Conservation (phyloP, 768 basidiomycete genomes). For the Gymnopilus dilepis region DNA sequence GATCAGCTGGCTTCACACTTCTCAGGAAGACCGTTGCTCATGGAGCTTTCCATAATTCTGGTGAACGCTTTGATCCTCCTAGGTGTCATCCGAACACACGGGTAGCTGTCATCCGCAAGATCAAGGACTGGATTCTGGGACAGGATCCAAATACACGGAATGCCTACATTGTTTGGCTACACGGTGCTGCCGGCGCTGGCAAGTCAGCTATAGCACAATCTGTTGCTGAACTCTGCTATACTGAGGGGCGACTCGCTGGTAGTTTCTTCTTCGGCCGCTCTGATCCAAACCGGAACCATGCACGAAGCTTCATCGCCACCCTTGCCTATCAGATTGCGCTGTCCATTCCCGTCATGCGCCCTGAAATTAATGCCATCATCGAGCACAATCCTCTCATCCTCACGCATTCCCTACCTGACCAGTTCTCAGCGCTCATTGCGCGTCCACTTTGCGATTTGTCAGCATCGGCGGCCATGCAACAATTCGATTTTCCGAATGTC, state of each 20-base stretch:
- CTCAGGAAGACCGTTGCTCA: not conserved
- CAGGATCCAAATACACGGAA: not conserved
- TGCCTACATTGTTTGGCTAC: conserved; percentile 8
- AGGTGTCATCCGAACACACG: conserved; percentile 9
- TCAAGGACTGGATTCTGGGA: conserved; percentile 4
- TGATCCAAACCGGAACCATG: conserved; percentile 3
- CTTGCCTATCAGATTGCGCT: not conserved
- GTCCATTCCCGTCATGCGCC: not conserved
- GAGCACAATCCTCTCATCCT: conserved; percentile 1
- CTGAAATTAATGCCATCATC: not conserved
- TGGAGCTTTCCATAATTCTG: conserved; percentile 18
- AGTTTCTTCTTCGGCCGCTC: conserved; percentile 18
- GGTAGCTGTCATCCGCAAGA: conserved; percentile 12
- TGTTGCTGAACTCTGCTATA: conserved; percentile 9
- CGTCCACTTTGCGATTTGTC: not conserved
- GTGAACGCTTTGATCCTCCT: conserved; percentile 10
- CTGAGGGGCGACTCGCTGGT: conserved; percentile 5
- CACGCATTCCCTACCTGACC: not conserved
- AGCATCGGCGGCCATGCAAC: not conserved
- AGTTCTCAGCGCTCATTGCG: not conserved
- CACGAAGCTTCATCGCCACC: not conserved
- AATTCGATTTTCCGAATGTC: not conserved
- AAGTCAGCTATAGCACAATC: conserved; percentile 15
- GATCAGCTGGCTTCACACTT: not conserved
- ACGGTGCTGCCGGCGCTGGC: conserved; percentile 16